Conservation (phyloP, 2,329 filamentous ascomycete genomes). For the Curvularia lunata region DNA sequence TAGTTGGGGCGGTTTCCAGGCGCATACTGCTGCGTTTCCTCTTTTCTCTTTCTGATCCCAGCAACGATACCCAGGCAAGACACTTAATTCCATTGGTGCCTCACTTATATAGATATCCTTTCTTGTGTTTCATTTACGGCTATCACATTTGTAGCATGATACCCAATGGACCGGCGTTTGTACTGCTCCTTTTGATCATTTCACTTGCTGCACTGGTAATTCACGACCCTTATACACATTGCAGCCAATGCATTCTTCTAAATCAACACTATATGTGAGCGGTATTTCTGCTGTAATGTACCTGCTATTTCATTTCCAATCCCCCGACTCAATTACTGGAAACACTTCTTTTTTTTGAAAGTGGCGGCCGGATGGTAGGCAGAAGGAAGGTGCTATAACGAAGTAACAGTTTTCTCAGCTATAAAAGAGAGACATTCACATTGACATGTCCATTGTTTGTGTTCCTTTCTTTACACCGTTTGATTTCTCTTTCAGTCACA, state of each 20-base stretch:
- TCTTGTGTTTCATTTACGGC: not conserved
- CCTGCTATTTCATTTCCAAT: too few species aligned
- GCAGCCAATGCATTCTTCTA: not conserved
- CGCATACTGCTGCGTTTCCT: not conserved
- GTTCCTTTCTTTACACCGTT: not conserved
- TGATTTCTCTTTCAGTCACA: not conserved
- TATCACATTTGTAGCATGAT: not conserved
- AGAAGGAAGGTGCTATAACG: too few species aligned
- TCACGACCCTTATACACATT: not conserved
- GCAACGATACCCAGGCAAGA: not conserved
- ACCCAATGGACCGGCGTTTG: not conserved
- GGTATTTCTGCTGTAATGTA: not conserved
- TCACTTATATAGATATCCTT: too few species aligned
- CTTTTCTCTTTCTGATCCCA: not conserved
- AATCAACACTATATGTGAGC: not conserved
- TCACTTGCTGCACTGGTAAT: not conserved
- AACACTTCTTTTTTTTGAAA: too few species aligned
- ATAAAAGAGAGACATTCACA: too few species aligned
- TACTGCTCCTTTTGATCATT: not conserved
- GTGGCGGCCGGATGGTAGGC: too few species aligned
- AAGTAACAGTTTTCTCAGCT: too few species aligned
- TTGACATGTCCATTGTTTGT: not conserved
- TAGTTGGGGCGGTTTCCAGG: not conserved
- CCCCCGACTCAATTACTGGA: too few species aligned
- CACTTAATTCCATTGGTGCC: not conserved